Evolutionary conservation across 768 basidiomycete species (phyloP).

Genomic region (Mycena latifolia): DNA sequence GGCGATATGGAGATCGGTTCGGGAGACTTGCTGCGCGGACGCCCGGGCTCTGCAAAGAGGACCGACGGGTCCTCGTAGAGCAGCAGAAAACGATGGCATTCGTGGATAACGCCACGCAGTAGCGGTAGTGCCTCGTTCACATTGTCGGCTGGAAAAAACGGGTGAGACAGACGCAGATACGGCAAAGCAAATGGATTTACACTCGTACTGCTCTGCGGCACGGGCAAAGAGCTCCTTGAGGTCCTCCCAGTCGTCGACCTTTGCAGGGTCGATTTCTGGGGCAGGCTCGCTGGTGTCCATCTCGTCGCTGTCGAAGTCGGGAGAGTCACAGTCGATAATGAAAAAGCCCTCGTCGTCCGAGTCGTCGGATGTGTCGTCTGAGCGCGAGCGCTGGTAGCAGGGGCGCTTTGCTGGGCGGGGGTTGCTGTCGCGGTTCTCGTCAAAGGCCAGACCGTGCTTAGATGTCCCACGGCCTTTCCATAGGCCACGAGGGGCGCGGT

Average conservation of each 20-base stretch:
- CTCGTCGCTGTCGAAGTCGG: background rate
- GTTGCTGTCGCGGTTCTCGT: slow-evolving; percentile 18
- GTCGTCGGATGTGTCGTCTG: slow-evolving; percentile 30
- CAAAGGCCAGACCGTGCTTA: slow-evolving; percentile 21
- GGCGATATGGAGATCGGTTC: slow-evolving; percentile 25
- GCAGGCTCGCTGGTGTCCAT: slow-evolving; percentile 23
- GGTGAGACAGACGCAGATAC: too few relatives aligned
- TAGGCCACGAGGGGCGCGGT: slow-evolving; percentile 24
- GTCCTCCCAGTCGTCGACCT: slow-evolving; percentile 72
- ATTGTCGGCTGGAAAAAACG: slow-evolving; percentile 53
- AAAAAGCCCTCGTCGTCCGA: background rate
- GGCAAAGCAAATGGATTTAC: slow-evolving; percentile 55
- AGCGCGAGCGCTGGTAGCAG: slow-evolving; percentile 23
- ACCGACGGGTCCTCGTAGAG: slow-evolving; percentile 68
- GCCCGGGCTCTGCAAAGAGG: slow-evolving; percentile 52
- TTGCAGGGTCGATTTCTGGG: slow-evolving; percentile 16
- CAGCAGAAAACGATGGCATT: slow-evolving; percentile 73
- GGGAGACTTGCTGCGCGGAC: slow-evolving; percentile 33
- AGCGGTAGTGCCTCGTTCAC: slow-evolving; percentile 63
- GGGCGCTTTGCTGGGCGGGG: slow-evolving; percentile 26
- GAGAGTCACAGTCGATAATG: background rate
- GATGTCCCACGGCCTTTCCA: slow-evolving; percentile 33
- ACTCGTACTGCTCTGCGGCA: slow-evolving; percentile 70
- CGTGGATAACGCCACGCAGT: slow-evolving; percentile 73
- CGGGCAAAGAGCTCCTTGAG: slow-evolving; percentile 72